Evolutionary conservation across 805 yeast species (phyloP).

Genomic region (Ogataea angusta): DNA sequence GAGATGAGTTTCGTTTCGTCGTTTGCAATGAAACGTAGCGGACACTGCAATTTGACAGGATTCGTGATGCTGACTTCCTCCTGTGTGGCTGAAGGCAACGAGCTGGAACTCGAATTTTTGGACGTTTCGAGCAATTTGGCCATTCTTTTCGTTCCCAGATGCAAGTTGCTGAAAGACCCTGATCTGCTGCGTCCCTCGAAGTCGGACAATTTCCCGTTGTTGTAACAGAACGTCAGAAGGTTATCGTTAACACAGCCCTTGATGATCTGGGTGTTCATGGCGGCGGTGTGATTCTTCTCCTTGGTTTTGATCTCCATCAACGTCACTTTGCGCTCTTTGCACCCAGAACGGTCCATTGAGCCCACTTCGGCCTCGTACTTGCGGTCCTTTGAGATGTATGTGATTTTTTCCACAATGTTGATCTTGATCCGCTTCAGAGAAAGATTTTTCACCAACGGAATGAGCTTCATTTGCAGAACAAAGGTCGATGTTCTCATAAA

Average conservation of each 20-base stretch:
- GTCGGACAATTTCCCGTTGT: slow-evolving; percentile 23
- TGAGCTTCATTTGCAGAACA: slow-evolving; percentile 57
- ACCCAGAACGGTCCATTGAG: slow-evolving; percentile 31
- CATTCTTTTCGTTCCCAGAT: slow-evolving; percentile 15
- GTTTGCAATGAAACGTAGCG: slow-evolving; percentile 31
- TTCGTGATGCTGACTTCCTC: slow-evolving; percentile 34
- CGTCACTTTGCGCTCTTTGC: slow-evolving; percentile 52
- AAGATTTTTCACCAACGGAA: slow-evolving; percentile 63
- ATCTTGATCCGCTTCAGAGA: slow-evolving; percentile 60
- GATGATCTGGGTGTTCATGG: slow-evolving; percentile 58
- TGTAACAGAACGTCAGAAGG: slow-evolving; percentile 54
- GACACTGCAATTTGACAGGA: slow-evolving; percentile 37
- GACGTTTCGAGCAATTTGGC: slow-evolving; percentile 21
- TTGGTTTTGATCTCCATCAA: slow-evolving; percentile 64
- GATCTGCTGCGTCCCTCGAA: slow-evolving; percentile 18
- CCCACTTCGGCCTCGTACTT: slow-evolving; percentile 54
- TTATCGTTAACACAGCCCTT: slow-evolving; percentile 57
- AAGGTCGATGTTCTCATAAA: slow-evolving; percentile 31
- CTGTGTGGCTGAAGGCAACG: slow-evolving; percentile 1
- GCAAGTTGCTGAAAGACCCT: slow-evolving; percentile 14
- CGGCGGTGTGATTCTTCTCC: slow-evolving; percentile 33
- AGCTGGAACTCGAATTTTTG: slow-evolving; percentile 2
- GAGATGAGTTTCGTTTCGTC: slow-evolving; percentile 30
- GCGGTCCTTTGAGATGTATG: slow-evolving; percentile 56
- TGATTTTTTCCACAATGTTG: slow-evolving; percentile 62